A percentile compares a stretch with the other conserved stretches of the same genome.
These are phyloP conservation scores for Acanthamoeba quina DNA, from an alignment of 208 protist genomes.

Conservation along the genomic window DNA sequence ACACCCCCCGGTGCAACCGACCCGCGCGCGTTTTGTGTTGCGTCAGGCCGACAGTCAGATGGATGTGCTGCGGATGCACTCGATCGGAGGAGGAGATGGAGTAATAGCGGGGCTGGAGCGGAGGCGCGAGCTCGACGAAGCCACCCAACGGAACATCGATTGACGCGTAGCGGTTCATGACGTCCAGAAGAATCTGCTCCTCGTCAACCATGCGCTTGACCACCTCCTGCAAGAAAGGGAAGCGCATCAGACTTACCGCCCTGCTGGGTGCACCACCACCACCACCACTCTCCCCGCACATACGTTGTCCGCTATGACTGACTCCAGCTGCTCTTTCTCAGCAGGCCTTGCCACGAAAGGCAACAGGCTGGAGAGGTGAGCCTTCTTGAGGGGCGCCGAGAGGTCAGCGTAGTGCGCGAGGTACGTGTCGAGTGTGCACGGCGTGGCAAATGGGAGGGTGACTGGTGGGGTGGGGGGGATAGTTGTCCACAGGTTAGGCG, in stretches of 20 bases:
- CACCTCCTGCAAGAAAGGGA: not conserved
- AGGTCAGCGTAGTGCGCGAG: conserved; percentile 45
- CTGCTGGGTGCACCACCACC: too few relatives aligned
- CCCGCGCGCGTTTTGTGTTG: not conserved
- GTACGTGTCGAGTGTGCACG: conserved; percentile 15
- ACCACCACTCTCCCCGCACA: not conserved
- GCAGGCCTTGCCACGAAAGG: conserved; percentile 10
- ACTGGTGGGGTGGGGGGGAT: not conserved
- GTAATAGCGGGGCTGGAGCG: conserved; percentile 55
- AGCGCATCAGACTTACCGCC: not conserved
- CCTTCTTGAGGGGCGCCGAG: conserved; percentile 30
- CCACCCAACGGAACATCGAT: not conserved
- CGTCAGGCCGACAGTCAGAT: not conserved
- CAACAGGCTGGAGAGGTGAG: not conserved
- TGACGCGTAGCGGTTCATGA: not conserved
- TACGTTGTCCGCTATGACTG: not conserved
- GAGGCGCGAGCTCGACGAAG: conserved; percentile 42
- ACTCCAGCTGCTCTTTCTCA: not conserved
- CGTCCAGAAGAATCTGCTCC: conserved; percentile 15
- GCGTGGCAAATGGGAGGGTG: not conserved
- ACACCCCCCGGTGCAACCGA: not conserved
- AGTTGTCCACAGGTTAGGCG: not conserved
- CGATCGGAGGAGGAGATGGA: conserved; percentile 66
- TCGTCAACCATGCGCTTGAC: not conserved
- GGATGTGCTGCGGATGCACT: not conserved